Conservation (phyloP, 768 basidiomycete genomes). For the Boletellus sp. region DNA sequence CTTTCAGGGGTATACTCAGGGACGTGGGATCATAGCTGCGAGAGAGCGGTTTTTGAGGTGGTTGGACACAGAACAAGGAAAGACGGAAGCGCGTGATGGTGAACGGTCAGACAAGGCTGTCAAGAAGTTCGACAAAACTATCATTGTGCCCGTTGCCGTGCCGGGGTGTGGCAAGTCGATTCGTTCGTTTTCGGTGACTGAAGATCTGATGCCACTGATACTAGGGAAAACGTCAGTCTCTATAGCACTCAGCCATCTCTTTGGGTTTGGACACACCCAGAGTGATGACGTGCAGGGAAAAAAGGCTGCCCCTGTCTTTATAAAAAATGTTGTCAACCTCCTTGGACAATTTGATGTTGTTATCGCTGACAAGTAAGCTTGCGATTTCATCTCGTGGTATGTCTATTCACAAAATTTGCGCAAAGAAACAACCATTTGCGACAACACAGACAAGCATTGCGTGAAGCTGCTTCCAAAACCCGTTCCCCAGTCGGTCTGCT, state of each 20-base stretch:
- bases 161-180: constrained; percentile 80
- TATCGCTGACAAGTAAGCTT: constrained; percentile 83
- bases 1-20: constrained; percentile 64
- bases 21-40: constrained; percentile 82
- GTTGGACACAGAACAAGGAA: constrained; percentile 49
- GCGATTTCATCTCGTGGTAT: background rate
- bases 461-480: constrained; percentile 44
- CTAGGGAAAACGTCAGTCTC: constrained; percentile 85
- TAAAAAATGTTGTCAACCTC: constrained; percentile 65
- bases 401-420: background rate
- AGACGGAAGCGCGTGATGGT: constrained; percentile 29
- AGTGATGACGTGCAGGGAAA: constrained; percentile 85
- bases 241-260: constrained; percentile 74
- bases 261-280: constrained; percentile 88
- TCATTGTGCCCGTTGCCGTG: constrained; percentile 85
- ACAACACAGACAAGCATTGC: constrained; percentile 74
- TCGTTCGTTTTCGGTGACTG: background rate
- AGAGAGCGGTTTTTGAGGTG: constrained; percentile 77
- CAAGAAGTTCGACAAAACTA: constrained; percentile 58
- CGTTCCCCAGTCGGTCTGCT: constrained; percentile 66
- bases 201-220: background rate
- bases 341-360: constrained; percentile 71
- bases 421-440: constrained; percentile 83
- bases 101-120: constrained; percentile 15
- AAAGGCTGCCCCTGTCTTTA: constrained; percentile 64